phyloP scores from a whole-genome alignment of 768 basidiomycete species.

The Boletus coccyginus region DNA sequence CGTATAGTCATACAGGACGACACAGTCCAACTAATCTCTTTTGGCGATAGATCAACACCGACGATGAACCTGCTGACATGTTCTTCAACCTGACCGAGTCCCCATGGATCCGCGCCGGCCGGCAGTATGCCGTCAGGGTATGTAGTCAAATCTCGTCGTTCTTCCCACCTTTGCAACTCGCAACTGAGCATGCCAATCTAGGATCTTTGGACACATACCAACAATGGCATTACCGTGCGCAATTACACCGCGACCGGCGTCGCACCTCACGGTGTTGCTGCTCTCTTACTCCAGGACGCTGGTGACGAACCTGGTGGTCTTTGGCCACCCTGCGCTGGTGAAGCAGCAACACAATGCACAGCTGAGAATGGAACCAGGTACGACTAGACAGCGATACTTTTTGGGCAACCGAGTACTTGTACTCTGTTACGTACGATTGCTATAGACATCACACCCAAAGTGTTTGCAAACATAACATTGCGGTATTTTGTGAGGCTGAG shows the following conservation, averaged over 20 bases:
- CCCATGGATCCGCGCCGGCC: conserved; percentile 65
- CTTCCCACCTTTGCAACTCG: too few species aligned
- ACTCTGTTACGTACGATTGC: not conserved
- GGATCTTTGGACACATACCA: conserved; percentile 72
- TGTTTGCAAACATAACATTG: too few species aligned
- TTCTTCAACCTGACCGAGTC: conserved; percentile 64
- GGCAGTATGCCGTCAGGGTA: conserved; percentile 61
- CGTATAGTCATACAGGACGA: not conserved
- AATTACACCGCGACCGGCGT: conserved; percentile 47
- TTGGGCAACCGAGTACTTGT: not conserved
- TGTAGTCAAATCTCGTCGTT: conserved; percentile 15
- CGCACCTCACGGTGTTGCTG: conserved; percentile 63
- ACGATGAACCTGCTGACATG: conserved; percentile 52
- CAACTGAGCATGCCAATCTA: conserved; percentile 21
- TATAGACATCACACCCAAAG: too few species aligned
- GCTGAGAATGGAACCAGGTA: conserved; percentile 54
- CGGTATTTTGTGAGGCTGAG: too few species aligned
- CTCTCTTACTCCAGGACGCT: conserved; percentile 60
- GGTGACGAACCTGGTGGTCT: conserved; percentile 65
- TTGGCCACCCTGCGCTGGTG: conserved; percentile 50
- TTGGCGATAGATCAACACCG: conserved; percentile 49
- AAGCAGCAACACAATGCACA: conserved; percentile 49
- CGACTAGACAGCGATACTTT: conserved; percentile 1
- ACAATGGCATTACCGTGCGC: conserved; percentile 63
- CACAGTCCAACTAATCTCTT: not conserved